A percentile compares a stretch with the other conserved stretches of the same genome.
Conservation (phyloP, 345 rosid genomes). For the Crucihimalaya himalaica region DNA sequence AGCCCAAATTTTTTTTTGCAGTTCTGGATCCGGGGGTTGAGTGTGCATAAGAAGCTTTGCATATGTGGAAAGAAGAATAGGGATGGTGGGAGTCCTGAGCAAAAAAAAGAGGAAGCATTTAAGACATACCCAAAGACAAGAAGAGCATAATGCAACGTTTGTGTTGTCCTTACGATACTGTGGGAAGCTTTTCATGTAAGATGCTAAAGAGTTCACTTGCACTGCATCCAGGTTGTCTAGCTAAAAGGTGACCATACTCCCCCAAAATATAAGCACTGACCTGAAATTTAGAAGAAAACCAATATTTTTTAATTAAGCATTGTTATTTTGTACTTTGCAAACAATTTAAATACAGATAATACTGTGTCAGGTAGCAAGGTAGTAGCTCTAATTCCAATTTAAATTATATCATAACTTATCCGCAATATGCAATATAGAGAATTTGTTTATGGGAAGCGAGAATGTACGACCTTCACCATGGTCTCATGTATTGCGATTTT, state of each 20-base stretch:
- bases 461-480: conserved; percentile 89
- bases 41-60: conserved; percentile 97
- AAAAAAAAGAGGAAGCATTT: neutral
- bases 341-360: neutral
- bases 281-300: conserved; percentile 44
- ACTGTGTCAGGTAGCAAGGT: conserved; percentile 9
- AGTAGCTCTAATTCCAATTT: conserved; percentile 12
- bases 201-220: conserved; percentile 84
- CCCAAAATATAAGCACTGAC: conserved; percentile 97
- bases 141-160: conserved; percentile 20
- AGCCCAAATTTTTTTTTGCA: conserved; percentile 84
- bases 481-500: conserved; percentile 97
- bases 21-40: conserved; percentile 83
- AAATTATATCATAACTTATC: neutral
- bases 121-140: conserved; percentile 22
- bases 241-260: conserved; percentile 95
- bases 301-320: neutral
- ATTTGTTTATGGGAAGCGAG: conserved; percentile 17
- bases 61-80: conserved; percentile 95
- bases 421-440: neutral
- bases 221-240: conserved; percentile 94
- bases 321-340: conserved; percentile 22
- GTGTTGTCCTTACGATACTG: conserved; percentile 79
- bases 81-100: conserved; percentile 75
- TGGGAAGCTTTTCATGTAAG: conserved; percentile 94